phyloP scores from a whole-genome alignment of 768 basidiomycete genomes.

The Xerocomellus amylosporus region DNA sequence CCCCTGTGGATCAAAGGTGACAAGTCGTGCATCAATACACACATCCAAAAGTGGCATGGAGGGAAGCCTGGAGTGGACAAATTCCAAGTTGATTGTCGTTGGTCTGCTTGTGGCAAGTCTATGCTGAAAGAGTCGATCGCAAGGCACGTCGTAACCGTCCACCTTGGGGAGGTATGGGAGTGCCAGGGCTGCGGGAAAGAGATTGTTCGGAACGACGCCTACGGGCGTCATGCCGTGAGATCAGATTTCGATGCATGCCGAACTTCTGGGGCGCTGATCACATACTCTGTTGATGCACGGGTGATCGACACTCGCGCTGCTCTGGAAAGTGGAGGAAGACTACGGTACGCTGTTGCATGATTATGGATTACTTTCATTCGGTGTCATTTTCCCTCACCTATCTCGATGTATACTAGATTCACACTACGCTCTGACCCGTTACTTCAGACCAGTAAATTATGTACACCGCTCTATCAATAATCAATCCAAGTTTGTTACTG shows the following conservation, averaged over 20 bases:
- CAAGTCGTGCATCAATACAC: slow-evolving; percentile 10
- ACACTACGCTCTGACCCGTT: background rate
- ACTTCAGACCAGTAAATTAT: background rate
- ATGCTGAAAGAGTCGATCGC: slow-evolving; percentile 27
- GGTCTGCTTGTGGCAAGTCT: slow-evolving; percentile 10
- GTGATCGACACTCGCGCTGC: slow-evolving; percentile 3
- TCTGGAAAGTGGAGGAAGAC: slow-evolving; percentile 1
- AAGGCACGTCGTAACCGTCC: slow-evolving; percentile 16
- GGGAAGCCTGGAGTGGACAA: slow-evolving; percentile 11
- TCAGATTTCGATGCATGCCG: slow-evolving; percentile 2
- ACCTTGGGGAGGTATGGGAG: slow-evolving; percentile 17
- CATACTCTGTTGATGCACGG: slow-evolving; percentile 4
- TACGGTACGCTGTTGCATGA: background rate
- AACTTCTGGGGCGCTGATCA: slow-evolving; percentile 5
- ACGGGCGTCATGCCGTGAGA: slow-evolving; percentile 2
- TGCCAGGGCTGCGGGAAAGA: slow-evolving; percentile 17
- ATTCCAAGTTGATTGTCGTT: background rate
- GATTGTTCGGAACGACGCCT: slow-evolving; percentile 8
- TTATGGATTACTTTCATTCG: background rate
- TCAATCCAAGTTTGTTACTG: background rate
- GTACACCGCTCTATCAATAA: background rate
- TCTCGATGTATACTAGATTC: background rate
- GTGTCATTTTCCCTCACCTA: background rate
- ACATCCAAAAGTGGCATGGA: slow-evolving; percentile 22
- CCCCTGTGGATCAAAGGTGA: slow-evolving; percentile 17